These are phyloP conservation scores for Ascochyta rabiei DNA, from an alignment of 2,329 filamentous ascomycete species.

Conservation along the genomic window DNA sequence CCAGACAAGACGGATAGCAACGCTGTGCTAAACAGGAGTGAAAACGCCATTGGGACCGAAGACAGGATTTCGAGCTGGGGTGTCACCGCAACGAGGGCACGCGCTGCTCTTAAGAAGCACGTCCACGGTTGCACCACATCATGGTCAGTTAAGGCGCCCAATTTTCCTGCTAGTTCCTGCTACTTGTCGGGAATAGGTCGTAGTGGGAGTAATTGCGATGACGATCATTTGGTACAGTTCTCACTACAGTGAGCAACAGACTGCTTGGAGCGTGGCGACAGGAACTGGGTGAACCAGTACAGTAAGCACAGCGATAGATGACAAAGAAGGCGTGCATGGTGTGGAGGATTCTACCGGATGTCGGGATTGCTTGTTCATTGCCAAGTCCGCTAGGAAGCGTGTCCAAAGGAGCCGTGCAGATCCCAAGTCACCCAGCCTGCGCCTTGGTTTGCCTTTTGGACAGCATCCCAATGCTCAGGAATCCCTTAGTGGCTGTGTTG, in stretches of 20 bases:
- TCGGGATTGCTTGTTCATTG: conserved; percentile 4
- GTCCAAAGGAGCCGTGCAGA: conserved; percentile 1
- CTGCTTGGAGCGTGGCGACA: neutral
- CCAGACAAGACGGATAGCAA: neutral
- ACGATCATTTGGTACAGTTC: neutral
- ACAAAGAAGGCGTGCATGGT: neutral
- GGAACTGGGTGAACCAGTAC: too few species aligned
- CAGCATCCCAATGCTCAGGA: neutral
- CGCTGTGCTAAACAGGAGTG: neutral
- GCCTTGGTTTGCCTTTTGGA: neutral
- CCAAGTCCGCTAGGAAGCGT: conserved; percentile 4
- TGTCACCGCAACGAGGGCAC: neutral
- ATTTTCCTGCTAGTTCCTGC: conserved; percentile 5
- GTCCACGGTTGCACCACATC: neutral
- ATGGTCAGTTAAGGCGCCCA: conserved; percentile 10
- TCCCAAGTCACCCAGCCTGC: neutral
- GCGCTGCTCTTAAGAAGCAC: conserved; percentile 5
- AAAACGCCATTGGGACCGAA: neutral
- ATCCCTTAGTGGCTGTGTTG: neutral
- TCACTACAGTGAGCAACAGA: neutral
- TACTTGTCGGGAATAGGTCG: conserved; percentile 1
- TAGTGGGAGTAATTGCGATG: neutral
- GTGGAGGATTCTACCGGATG: neutral
- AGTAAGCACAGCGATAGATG: neutral
- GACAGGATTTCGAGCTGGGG: neutral